Evolutionary conservation across 2,329 filamentous ascomycete genomes (phyloP).

Genomic region (Fusarium scirpi): DNA sequence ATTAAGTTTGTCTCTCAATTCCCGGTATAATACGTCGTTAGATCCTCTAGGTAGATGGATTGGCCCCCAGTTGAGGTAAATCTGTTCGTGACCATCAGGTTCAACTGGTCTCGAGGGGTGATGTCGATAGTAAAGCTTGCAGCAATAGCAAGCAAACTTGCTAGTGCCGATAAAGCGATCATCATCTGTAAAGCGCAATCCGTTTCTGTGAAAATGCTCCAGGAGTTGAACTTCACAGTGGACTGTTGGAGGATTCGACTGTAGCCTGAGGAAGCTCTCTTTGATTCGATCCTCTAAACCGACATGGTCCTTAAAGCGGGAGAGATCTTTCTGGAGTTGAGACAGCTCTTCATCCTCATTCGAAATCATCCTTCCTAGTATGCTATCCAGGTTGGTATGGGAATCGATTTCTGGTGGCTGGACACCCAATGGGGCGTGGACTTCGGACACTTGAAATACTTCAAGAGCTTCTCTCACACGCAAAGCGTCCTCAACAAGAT

Average conservation of each 20-base stretch:
- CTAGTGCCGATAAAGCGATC: constrained; percentile 6
- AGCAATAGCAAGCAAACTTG: neutral
- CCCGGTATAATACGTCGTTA: neutral
- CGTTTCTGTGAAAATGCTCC: neutral
- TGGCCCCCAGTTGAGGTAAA: constrained; percentile 2
- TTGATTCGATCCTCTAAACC: neutral
- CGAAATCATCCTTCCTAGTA: neutral
- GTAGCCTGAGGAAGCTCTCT: neutral
- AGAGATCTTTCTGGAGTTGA: neutral
- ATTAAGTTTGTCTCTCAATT: neutral
- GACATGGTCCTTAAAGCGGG: neutral
- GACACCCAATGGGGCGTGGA: neutral
- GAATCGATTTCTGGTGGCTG: constrained; percentile 1
- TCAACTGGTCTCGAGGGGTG: neutral
- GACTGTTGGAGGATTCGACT: neutral
- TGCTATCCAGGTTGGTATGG: neutral
- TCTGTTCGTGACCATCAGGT: neutral
- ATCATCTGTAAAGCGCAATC: neutral
- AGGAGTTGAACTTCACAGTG: neutral
- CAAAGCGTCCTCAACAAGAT: neutral
- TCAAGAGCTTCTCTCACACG: neutral
- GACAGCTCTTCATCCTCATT: neutral
- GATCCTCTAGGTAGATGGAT: neutral
- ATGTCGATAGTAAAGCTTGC: neutral
- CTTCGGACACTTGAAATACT: neutral